phyloP scores from a whole-genome alignment of 495 filamentous ascomycete species.

The Xylaria venustula region DNA sequence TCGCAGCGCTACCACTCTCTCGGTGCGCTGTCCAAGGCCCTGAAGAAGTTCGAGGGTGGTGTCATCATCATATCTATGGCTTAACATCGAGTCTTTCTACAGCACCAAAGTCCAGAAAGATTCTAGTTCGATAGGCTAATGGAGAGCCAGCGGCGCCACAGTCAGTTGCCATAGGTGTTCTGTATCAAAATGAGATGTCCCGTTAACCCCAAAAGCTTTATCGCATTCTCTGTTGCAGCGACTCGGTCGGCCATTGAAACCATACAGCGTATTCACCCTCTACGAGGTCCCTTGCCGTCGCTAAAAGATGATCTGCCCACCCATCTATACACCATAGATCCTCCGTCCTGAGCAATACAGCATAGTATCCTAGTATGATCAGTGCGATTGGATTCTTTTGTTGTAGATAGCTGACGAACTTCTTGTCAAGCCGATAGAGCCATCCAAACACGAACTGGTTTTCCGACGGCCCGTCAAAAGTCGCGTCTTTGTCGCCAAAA shows the following conservation, averaged over 20 bases:
- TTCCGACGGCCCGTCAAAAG: not conserved
- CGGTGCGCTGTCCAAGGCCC: slow-evolving; percentile 93
- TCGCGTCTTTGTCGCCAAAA: not conserved
- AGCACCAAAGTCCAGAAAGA: no score
- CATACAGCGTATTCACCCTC: not conserved
- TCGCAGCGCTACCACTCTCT: no score
- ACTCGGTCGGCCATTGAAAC: not conserved
- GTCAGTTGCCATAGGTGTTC: no score
- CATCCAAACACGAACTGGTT: slow-evolving; percentile 6
- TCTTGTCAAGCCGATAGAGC: not conserved
- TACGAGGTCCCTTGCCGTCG: not conserved
- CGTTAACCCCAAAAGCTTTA: no score
- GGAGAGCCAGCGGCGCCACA: no score
- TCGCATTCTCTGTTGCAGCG: not conserved
- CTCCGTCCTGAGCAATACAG: not conserved
- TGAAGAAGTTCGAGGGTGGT: slow-evolving; percentile 98
- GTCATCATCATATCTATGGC: slow-evolving; percentile 99
- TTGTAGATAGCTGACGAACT: not conserved
- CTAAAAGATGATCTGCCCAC: not conserved
- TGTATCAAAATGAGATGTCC: no score
- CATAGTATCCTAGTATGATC: not conserved
- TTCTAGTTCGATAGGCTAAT: no score
- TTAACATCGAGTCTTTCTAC: no score
- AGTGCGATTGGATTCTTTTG: not conserved
- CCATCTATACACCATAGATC: not conserved